A percentile compares a stretch with the other conserved stretches of the same genome.
Conservation (phyloP, 1,284 basidiomycete species). For the Leccinum pachyderme region DNA sequence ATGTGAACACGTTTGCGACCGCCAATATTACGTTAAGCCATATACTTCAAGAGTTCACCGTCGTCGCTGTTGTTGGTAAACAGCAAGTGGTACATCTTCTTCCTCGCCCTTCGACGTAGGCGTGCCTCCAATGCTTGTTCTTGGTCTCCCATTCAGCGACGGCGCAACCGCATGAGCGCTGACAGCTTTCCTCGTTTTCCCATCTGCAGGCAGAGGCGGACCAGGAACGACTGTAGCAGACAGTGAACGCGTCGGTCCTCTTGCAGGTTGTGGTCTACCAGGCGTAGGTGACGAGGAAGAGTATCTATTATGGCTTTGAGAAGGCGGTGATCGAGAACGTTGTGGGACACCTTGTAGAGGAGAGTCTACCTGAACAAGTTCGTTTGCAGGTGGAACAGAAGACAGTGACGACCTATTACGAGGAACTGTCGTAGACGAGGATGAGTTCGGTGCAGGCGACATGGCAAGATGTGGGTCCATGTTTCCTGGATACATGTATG, state of each 20-base stretch:
- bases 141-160: constrained; percentile 40
- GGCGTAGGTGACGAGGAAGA: constrained; percentile 28
- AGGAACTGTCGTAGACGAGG: constrained; percentile 5
- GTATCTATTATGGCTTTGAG: constrained; percentile 41
- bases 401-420: constrained; percentile 14
- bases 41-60: constrained; percentile 37
- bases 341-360: constrained; percentile 17
- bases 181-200: constrained; percentile 58
- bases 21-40: background rate
- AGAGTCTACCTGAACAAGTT: constrained; percentile 14
- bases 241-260: constrained; percentile 56
- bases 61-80: constrained; percentile 72
- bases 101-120: constrained; percentile 49
- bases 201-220: constrained; percentile 45
- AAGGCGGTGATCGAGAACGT: constrained; percentile 38
- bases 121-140: constrained; percentile 35
- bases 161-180: constrained; percentile 60
- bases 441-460: constrained; percentile 12
- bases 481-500: constrained; percentile 21
- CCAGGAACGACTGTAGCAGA: constrained; percentile 59
- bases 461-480: constrained; percentile 22
- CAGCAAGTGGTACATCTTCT: constrained; percentile 72
- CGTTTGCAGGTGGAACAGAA: constrained; percentile 33
- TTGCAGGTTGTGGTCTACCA: constrained; percentile 32
- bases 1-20: constrained; percentile 10